Conservation (phyloP, 805 yeast species). For the Cyberlindnera veronae region DNA sequence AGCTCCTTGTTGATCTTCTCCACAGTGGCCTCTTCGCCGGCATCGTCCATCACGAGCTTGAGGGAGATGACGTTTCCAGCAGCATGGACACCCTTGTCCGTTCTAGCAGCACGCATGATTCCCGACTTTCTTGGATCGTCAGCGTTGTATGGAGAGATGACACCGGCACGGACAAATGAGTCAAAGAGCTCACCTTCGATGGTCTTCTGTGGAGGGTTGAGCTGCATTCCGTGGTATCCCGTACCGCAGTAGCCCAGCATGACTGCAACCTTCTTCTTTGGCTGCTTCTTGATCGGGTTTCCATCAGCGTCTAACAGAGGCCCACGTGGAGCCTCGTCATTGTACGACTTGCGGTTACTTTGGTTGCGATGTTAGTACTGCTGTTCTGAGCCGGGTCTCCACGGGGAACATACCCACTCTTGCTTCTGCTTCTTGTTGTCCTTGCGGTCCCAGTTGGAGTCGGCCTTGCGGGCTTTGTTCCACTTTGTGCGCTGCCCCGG, state of each 20-base stretch:
- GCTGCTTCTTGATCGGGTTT: conserved; percentile 60
- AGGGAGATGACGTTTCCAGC: conserved; percentile 89
- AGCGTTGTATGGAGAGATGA: conserved; percentile 80
- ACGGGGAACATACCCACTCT: conserved; percentile 28
- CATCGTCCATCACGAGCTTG: conserved; percentile 75
- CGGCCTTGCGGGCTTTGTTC: conserved; percentile 28
- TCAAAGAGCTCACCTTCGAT: conserved; percentile 86
- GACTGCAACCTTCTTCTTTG: conserved; percentile 87
- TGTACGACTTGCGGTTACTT: conserved; percentile 19
- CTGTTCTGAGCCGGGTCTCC: too few species aligned
- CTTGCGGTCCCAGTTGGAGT: conserved; percentile 17
- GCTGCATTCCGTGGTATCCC: conserved; percentile 95
- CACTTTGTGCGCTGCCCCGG: conserved; percentile 39
- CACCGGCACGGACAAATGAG: conserved; percentile 85
- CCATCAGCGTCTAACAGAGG: conserved; percentile 56
- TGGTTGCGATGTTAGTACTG: conserved; percentile 8
- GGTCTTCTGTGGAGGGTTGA: conserved; percentile 82
- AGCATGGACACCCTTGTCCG: conserved; percentile 97
- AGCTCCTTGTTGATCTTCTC: conserved; percentile 67
- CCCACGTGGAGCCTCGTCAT: conserved; percentile 19
- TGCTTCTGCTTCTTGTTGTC: conserved; percentile 24
- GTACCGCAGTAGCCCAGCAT: conserved; percentile 94
- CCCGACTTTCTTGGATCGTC: conserved; percentile 85
- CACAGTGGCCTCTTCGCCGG: conserved; percentile 39
- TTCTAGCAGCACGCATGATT: conserved; percentile 82